Conservation (phyloP, 345 rosid species). For the Corchorus capsularis region DNA sequence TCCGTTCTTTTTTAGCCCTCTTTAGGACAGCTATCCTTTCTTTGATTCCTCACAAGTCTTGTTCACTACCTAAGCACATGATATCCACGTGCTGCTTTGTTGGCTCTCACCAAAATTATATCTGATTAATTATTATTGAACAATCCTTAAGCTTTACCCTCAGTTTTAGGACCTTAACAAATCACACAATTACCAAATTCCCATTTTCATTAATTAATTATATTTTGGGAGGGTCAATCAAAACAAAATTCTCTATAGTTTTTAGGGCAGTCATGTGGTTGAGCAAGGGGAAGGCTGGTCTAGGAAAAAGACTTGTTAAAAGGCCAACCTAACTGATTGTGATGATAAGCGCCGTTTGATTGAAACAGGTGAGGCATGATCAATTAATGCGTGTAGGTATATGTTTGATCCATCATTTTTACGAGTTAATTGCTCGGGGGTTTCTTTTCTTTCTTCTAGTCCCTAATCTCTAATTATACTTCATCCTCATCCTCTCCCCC, state of each 20-base stretch:
- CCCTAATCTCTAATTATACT: too few relatives aligned
- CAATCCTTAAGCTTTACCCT: not conserved
- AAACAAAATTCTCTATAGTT: not conserved
- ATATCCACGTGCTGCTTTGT: conserved; percentile 43
- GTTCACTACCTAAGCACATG: conserved; percentile 55
- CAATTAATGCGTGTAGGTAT: conserved; percentile 22
- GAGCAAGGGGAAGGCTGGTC: not conserved
- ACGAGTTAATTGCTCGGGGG: not conserved
- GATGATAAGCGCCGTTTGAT: conserved; percentile 24
- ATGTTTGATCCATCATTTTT: conserved; percentile 10
- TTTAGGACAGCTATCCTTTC: conserved; percentile 16
- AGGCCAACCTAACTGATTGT: conserved; percentile 33
- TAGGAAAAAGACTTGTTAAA: conserved; percentile 13
- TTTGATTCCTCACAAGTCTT: conserved; percentile 8
- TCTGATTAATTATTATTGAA: not conserved
- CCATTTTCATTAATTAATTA: not conserved
- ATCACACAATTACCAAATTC: conserved; percentile 3
- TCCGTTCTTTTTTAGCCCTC: not conserved
- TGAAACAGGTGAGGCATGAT: conserved; percentile 22
- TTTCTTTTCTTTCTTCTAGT: too few relatives aligned
- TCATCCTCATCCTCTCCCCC: not conserved
- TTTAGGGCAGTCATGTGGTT: conserved; percentile 19
- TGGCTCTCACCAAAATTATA: conserved; percentile 29
- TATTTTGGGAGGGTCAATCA: not conserved
- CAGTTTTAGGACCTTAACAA: not conserved